Evolutionary conservation across 805 yeast genomes (phyloP).

Genomic region (Yarrowia sp.): DNA sequence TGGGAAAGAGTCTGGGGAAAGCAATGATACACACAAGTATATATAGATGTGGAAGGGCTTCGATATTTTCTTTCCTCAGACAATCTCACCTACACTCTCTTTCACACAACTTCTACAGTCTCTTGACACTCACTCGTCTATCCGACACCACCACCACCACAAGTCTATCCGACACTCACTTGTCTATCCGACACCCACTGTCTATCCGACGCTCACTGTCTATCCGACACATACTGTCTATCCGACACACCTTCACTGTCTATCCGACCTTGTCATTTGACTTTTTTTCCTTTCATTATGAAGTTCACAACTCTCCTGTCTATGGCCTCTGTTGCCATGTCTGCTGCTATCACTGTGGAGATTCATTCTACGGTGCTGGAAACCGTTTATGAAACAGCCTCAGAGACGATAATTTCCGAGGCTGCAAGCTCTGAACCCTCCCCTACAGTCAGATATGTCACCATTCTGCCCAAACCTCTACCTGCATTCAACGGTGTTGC

Average conservation of each 20-base stretch:
- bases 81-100: neutral
- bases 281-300: too few species aligned
- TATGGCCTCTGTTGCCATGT: neutral
- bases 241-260: neutral
- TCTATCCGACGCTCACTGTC: constrained; percentile 11
- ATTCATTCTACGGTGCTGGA: constrained; percentile 15
- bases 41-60: neutral
- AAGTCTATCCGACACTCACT: constrained; percentile 10
- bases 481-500: constrained; percentile 18
- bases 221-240: constrained; percentile 3
- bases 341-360: constrained; percentile 1
- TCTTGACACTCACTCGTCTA: neutral
- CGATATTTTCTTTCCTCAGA: neutral
- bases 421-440: neutral
- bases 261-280: neutral
- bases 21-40: neutral
- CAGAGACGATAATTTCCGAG: neutral
- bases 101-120: constrained; percentile 1
- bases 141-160: neutral
- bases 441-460: constrained; percentile 4
- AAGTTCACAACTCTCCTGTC: neutral
- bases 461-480: constrained; percentile 7
- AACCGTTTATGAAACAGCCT: neutral
- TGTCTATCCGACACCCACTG: neutral
- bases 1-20: neutral